Evolutionary conservation across 2,329 filamentous ascomycete genomes (phyloP).

Genomic region (Cladosporium austrohemisphaericum): DNA sequence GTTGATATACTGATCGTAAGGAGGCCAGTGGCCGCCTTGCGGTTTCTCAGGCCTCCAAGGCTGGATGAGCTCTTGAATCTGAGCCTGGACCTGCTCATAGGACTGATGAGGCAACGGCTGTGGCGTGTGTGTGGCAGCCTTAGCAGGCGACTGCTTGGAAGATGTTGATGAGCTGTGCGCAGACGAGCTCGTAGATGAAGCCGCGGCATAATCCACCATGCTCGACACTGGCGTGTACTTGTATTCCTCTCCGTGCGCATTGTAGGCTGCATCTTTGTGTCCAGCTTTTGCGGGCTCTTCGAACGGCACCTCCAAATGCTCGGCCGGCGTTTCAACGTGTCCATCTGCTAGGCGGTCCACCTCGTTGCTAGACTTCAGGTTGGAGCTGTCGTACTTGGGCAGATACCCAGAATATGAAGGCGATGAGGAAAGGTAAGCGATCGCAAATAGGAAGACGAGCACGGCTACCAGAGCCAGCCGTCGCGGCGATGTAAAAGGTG

Average conservation of each 20-base stretch:
- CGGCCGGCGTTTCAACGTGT: conserved; percentile 4
- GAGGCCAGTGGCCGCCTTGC: conserved; percentile 40
- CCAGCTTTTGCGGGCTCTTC: neutral
- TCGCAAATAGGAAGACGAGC: conserved; percentile 30
- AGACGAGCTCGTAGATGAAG: neutral
- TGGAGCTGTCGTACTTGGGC: conserved; percentile 21
- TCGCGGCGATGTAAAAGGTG: conserved; percentile 33
- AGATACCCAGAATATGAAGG: conserved; percentile 23
- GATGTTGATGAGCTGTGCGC: neutral
- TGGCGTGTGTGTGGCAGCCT: neutral
- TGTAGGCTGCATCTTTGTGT: neutral
- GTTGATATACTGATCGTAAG: conserved; percentile 41
- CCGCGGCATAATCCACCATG: conserved; percentile 2
- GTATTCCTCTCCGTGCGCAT: conserved; percentile 6
- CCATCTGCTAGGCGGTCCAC: conserved; percentile 10
- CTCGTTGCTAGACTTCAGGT: conserved; percentile 17
- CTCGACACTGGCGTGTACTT: neutral
- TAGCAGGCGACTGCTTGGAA: neutral
- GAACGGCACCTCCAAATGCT: conserved; percentile 2
- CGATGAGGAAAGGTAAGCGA: conserved; percentile 25
- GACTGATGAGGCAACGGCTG: conserved; percentile 11
- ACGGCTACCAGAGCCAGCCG: conserved; percentile 37
- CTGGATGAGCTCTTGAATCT: conserved; percentile 41
- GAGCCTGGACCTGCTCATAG: conserved; percentile 21
- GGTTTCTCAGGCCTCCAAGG: conserved; percentile 37